A percentile compares a stretch with the other conserved stretches of the same genome.
Conservation (phyloP, 2,329 filamentous ascomycete genomes). For the Aspergillus phoenicis region DNA sequence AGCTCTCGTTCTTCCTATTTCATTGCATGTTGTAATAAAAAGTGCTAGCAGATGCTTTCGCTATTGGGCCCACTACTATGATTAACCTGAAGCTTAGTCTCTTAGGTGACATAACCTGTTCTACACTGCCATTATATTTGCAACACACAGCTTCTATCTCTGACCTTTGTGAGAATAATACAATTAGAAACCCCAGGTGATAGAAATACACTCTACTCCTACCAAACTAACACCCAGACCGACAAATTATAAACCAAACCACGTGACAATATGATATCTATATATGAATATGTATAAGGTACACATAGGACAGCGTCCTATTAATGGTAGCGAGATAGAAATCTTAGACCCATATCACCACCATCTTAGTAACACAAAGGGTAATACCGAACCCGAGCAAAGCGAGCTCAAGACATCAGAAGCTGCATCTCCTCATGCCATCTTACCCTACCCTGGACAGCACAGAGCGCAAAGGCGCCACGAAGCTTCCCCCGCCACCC, state of each 20-base stretch:
- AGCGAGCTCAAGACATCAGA: not conserved
- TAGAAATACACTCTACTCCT: not conserved
- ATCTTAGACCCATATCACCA: not conserved
- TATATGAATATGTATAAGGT: constrained; percentile 17
- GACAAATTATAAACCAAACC: not conserved
- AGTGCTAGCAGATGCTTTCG: no score
- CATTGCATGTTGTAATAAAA: no score
- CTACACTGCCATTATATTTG: no score
- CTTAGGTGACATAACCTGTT: no score
- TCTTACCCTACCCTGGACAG: no score
- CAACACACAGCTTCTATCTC: no score
- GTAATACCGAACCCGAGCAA: not conserved
- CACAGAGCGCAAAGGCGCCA: not conserved
- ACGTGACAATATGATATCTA: constrained; percentile 8
- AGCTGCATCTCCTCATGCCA: no score
- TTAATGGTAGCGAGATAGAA: not conserved
- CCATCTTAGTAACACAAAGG: not conserved
- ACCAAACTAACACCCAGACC: not conserved
- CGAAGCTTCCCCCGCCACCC: not conserved
- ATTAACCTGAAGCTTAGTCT: no score
- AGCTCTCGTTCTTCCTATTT: no score
- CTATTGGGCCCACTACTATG: no score
- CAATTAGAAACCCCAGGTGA: no score
- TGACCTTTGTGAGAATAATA: no score
- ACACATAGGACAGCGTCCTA: constrained; percentile 14